A percentile compares a stretch with the other conserved stretches of the same genome.
Evolutionary conservation across 306 rosid genomes (phyloP).

Genomic region (Quercus engelmannii): DNA sequence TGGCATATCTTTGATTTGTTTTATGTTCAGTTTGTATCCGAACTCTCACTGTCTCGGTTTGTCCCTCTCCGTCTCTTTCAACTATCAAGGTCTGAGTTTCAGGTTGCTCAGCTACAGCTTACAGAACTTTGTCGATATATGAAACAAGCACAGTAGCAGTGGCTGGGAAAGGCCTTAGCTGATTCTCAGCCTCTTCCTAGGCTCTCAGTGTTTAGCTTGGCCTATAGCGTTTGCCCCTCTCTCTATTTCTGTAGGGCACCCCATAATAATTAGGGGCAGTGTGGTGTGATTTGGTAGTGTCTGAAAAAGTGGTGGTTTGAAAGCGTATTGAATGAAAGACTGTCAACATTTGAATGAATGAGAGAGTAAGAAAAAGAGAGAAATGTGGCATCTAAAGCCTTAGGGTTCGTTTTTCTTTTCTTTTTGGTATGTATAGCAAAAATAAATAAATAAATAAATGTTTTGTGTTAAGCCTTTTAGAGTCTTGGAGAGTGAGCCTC

Average conservation of each 20-base stretch:
- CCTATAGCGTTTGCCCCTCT: background rate
- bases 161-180: constrained; percentile 23
- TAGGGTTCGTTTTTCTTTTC: constrained; percentile 24
- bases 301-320: constrained; percentile 72
- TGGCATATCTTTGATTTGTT: constrained; percentile 51
- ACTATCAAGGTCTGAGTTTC: constrained; percentile 31
- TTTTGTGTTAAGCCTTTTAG: constrained; percentile 12
- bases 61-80: constrained; percentile 17
- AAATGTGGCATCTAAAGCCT: constrained; percentile 32
- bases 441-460: background rate
- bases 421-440: constrained; percentile 9
- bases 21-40: constrained; percentile 40
- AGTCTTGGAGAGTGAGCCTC: constrained; percentile 57
- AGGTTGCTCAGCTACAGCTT: constrained; percentile 30
- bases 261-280: constrained; percentile 51
- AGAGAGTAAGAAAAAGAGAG: constrained; percentile 6
- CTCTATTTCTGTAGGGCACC: constrained; percentile 17
- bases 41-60: constrained; percentile 25
- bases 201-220: constrained; percentile 29
- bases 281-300: constrained; percentile 69
- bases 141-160: constrained; percentile 28
- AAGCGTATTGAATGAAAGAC: constrained; percentile 64
- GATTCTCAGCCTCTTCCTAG: constrained; percentile 35
- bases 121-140: constrained; percentile 33
- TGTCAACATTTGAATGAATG: constrained; percentile 48